Conservation (phyloP, 805 yeast species). For the Kodamaea neixiangensis region DNA sequence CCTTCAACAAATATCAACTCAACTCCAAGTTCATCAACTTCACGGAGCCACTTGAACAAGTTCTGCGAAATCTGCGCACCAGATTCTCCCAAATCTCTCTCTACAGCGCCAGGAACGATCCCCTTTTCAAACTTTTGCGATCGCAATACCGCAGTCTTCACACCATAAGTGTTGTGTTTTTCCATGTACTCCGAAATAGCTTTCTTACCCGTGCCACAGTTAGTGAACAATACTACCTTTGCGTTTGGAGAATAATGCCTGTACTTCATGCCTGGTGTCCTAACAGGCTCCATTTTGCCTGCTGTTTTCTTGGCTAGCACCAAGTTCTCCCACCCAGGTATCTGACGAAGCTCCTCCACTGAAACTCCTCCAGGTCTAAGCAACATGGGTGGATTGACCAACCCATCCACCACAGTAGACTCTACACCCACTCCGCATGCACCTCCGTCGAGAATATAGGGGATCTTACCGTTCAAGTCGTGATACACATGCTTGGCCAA, state of each 20-base stretch:
- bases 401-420: constrained; percentile 91
- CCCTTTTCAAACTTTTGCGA: constrained; percentile 33
- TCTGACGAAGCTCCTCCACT: constrained; percentile 64
- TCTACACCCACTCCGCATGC: constrained; percentile 87
- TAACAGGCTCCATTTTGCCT: constrained; percentile 64
- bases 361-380: constrained; percentile 94
- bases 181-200: constrained; percentile 32
- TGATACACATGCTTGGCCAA: constrained; percentile 79
- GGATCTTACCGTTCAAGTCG: constrained; percentile 79
- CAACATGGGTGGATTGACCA: constrained; percentile 79
- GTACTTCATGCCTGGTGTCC: constrained; percentile 98
- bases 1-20: constrained; percentile 85
- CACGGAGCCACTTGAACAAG: constrained; percentile 70
- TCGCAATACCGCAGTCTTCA: constrained; percentile 55
- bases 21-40: constrained; percentile 68
- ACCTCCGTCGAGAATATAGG: constrained; percentile 90
- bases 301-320: constrained; percentile 67
- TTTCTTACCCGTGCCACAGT: constrained; percentile 45
- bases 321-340: constrained; percentile 79
- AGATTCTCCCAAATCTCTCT: constrained; percentile 42
- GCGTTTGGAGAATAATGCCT: constrained; percentile 93
- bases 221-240: constrained; percentile 65
- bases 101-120: constrained; percentile 20
- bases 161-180: constrained; percentile 15
- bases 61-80: constrained; percentile 71